These are phyloP conservation scores for Neonectria faginata DNA, from an alignment of 2,329 filamentous ascomycete genomes.

Conservation along the genomic window DNA sequence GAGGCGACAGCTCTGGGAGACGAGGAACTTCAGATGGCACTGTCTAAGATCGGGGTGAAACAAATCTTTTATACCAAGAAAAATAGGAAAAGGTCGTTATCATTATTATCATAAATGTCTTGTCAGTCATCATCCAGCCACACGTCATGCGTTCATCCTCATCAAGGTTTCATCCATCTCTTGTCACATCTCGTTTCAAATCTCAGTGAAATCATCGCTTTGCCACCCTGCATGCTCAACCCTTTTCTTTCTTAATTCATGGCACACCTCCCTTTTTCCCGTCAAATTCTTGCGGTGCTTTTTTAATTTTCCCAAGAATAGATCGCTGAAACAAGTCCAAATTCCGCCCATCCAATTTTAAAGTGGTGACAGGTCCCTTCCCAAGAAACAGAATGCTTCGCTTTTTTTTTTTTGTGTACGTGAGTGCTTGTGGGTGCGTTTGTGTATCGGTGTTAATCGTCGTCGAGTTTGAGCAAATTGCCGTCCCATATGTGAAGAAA, in stretches of 20 bases:
- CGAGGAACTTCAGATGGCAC: not conserved
- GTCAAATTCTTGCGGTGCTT: conserved; percentile 17
- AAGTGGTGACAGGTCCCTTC: conserved; percentile 3
- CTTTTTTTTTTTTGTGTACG: conserved; percentile 12
- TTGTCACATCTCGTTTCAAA: conserved; percentile 26
- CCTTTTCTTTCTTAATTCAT: conserved; percentile 32
- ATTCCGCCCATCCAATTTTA: conserved; percentile 4
- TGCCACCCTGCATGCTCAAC: conserved; percentile 38
- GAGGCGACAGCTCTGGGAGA: not conserved
- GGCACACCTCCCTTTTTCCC: conserved; percentile 9
- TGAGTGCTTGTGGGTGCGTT: not conserved
- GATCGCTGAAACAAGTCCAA: conserved; percentile 4
- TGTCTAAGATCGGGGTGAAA: not conserved
- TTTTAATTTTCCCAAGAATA: conserved; percentile 14
- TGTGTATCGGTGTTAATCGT: not conserved
- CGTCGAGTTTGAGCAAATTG: conserved; percentile 16
- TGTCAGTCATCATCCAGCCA: conserved; percentile 40
- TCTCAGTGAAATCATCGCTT: conserved; percentile 36
- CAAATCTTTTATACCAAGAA: conserved; percentile 14
- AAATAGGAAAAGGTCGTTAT: conserved; percentile 39
- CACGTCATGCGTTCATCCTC: conserved; percentile 32
- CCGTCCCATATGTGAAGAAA: conserved; percentile 14
- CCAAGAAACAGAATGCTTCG: conserved; percentile 22
- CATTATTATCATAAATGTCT: conserved; percentile 45
- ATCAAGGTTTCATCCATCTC: conserved; percentile 31